Conservation (phyloP, 2,329 filamentous ascomycete species). For the Thelonectria olida region DNA sequence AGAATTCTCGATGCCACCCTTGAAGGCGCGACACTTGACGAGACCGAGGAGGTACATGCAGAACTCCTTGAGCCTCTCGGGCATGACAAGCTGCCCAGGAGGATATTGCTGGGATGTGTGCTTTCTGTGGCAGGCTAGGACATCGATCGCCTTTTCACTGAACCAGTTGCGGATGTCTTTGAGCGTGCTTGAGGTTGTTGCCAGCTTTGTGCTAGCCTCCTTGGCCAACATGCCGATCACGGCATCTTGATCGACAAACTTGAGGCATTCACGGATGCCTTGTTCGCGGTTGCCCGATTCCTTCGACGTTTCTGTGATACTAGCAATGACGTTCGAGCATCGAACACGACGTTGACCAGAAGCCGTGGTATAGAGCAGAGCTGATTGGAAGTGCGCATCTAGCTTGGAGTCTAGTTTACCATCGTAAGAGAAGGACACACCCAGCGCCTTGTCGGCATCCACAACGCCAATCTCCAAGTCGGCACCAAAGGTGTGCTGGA, state of each 20-base stretch:
- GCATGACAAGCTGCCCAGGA: conserved; percentile 91
- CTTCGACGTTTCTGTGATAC: conserved; percentile 76
- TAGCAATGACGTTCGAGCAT: conserved; percentile 93
- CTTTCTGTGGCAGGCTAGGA: conserved; percentile 91
- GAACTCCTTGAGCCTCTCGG: conserved; percentile 95
- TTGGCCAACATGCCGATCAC: conserved; percentile 90
- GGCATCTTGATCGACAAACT: conserved; percentile 95
- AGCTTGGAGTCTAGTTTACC: conserved; percentile 97
- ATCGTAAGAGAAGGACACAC: conserved; percentile 92
- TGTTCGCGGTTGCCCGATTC: conserved; percentile 50
- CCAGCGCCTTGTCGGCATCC: conserved; percentile 92
- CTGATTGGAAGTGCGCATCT: conserved; percentile 97
- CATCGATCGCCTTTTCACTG: conserved; percentile 92
- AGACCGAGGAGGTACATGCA: conserved; percentile 94
- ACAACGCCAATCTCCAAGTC: conserved; percentile 94
- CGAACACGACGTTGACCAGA: conserved; percentile 88
- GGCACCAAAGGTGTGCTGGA: conserved; percentile 93
- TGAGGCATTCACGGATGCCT: conserved; percentile 83
- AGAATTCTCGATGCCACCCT: conserved; percentile 88
- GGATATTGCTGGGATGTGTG: conserved; percentile 88
- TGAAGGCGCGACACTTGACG: conserved; percentile 91
- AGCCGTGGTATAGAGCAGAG: conserved; percentile 92
- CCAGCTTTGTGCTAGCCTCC: conserved; percentile 88
- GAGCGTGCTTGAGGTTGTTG: conserved; percentile 72
- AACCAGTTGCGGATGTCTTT: conserved; percentile 87